Evolutionary conservation across 163 green algal genomes (phyloP).

Genomic region (Scenedesmus sp.): DNA sequence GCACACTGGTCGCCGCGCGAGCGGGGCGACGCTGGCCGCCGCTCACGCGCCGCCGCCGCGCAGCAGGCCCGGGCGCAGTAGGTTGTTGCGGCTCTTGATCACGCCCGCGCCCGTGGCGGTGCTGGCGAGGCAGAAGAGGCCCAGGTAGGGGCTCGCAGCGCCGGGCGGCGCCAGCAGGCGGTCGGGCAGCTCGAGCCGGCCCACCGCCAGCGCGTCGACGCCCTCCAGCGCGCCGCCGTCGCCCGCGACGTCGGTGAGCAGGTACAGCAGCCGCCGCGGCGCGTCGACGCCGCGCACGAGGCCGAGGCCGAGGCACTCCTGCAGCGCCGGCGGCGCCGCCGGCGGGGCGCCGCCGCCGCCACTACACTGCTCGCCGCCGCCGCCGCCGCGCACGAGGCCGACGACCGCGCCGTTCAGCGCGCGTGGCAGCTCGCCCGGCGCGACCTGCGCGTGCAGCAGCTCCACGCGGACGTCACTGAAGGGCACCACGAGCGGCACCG

Average conservation of each 20-base stretch:
- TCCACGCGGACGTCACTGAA: conserved; percentile 22
- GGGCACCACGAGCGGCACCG: background rate
- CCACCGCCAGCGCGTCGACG: conserved; percentile 44
- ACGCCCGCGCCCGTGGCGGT: conserved; percentile 59
- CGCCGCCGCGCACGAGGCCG: conserved; percentile 48
- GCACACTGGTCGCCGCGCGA: no score
- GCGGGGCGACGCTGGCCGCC: no score
- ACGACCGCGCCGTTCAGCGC: conserved; percentile 68
- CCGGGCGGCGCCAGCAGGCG: conserved; percentile 40
- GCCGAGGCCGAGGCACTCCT: conserved; percentile 66
- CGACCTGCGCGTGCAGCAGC: conserved; percentile 51
- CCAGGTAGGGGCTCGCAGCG: conserved; percentile 64
- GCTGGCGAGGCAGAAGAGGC: conserved; percentile 54
- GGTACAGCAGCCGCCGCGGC: conserved; percentile 38
- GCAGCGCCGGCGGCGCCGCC: conserved; percentile 23
- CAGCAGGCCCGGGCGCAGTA: conserved; percentile 51
- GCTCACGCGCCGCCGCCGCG: background rate
- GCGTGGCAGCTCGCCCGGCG: conserved; percentile 31
- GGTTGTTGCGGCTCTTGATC: conserved; percentile 67
- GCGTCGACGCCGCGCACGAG: conserved; percentile 65
- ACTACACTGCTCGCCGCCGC: no score
- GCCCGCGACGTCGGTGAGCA: conserved; percentile 58
- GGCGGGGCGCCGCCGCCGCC: conserved; percentile 2
- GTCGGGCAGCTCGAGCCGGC: conserved; percentile 47
- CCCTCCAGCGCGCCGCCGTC: conserved; percentile 43